Evolutionary conservation across 306 rosid species (phyloP).

Genomic region (Quercus mongolica): DNA sequence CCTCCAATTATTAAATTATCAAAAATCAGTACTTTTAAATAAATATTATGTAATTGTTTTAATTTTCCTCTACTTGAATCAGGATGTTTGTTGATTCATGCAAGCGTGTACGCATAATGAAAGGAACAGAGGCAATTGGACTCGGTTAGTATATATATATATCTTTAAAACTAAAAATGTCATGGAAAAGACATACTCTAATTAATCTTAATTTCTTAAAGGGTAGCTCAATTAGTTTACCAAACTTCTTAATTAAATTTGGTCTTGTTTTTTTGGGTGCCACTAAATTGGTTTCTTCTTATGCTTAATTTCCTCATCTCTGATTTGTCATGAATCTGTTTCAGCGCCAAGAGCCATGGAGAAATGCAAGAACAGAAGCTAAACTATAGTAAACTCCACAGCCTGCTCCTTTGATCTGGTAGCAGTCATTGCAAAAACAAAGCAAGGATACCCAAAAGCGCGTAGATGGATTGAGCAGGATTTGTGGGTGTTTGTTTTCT

Average conservation of each 20-base stretch:
- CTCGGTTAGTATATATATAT: conserved; percentile 48
- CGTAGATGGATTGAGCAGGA: conserved; percentile 46
- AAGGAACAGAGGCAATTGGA: conserved; percentile 92
- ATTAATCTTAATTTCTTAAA: background rate
- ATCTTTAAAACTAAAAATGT: background rate
- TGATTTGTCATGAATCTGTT: background rate
- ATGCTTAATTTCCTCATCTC: background rate
- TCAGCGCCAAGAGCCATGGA: conserved; percentile 92
- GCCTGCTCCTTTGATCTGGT: conserved; percentile 42
- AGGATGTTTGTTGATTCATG: conserved; percentile 97
- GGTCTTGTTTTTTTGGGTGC: no score
- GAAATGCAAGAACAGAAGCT: conserved; percentile 78
- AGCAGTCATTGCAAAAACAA: conserved; percentile 15
- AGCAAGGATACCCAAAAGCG: conserved; percentile 28
- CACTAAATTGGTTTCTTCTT: background rate
- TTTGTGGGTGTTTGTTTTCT: conserved; percentile 40
- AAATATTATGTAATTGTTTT: background rate
- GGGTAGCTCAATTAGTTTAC: background rate
- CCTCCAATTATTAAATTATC: no score
- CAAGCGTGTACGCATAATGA: conserved; percentile 91
- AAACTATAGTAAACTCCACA: conserved; percentile 26
- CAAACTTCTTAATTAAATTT: no score
- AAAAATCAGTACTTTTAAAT: no score
- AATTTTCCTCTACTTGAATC: conserved; percentile 1
- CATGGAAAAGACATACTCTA: background rate